These are phyloP conservation scores for Chlorophyllum brunneum DNA, from an alignment of 768 basidiomycete genomes.

Conservation along the genomic window DNA sequence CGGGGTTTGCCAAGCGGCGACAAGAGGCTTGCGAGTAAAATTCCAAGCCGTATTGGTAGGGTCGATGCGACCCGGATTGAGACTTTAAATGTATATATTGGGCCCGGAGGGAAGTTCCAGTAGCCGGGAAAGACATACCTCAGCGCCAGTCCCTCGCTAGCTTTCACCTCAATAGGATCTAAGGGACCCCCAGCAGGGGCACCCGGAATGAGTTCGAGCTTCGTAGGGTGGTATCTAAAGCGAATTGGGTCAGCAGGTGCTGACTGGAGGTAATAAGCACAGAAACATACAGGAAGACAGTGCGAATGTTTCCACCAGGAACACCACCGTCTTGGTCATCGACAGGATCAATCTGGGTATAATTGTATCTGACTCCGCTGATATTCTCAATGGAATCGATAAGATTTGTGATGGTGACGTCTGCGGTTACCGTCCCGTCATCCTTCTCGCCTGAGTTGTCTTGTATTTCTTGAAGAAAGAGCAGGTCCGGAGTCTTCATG, in stretches of 20 bases:
- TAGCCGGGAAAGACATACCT: slow-evolving; percentile 30
- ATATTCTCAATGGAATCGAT: slow-evolving; percentile 42
- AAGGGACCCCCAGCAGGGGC: slow-evolving; percentile 45
- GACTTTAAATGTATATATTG: slow-evolving; percentile 31
- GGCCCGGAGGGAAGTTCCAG: not conserved
- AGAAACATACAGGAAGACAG: slow-evolving; percentile 45
- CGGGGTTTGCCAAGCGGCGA: slow-evolving; percentile 49
- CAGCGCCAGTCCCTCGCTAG: slow-evolving; percentile 31
- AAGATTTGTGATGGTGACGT: slow-evolving; percentile 47
- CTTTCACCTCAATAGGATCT: slow-evolving; percentile 36
- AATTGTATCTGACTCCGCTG: slow-evolving; percentile 43
- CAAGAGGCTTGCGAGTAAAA: slow-evolving; percentile 55
- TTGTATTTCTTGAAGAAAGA: slow-evolving; percentile 65
- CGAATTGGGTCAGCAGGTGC: not conserved
- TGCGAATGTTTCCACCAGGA: slow-evolving; percentile 62
- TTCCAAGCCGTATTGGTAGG: slow-evolving; percentile 53
- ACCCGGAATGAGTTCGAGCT: slow-evolving; percentile 41
- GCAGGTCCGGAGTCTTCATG: slow-evolving; percentile 50
- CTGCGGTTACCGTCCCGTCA: slow-evolving; percentile 51
- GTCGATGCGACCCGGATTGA: slow-evolving; percentile 61
- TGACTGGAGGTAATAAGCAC: not conserved
- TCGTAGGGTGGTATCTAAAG: slow-evolving; percentile 44
- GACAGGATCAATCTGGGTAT: slow-evolving; percentile 46
- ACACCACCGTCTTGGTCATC: slow-evolving; percentile 55
- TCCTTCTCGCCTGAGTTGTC: slow-evolving; percentile 51